Base-by-base conservation (phyloP, 345 rosid genomes). In the Hibiscus mutabilis region DNA sequence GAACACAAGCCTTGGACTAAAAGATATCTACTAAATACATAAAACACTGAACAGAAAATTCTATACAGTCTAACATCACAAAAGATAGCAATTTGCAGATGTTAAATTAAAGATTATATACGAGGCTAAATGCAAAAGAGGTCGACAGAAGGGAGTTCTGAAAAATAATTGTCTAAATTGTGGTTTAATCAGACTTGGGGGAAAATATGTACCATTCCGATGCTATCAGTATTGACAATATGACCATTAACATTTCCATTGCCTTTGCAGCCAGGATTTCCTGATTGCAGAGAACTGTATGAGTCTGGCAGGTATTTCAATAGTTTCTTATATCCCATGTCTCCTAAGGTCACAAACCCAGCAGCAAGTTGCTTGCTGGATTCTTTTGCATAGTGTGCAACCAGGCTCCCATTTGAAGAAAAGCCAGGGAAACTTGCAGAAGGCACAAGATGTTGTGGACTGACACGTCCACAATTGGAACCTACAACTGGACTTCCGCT, bases 341-440 rank as follows among this genome's bases (percentile, higher is more conserved):
- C 97, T 55, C 99, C 97, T n/a, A 91, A 79, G 66, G 79, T 87
- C 82, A 81, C 87, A 47, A 95, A 89, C 79, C 96, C 97, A 75
- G 93, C 73, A 66, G 96, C 99, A 44, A 95, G 88, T 70, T 92
- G 99, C 79, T 83, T 95, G 79, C 97, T 86, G 6, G 99, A 89
- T 73, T 90, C 97, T 79, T 80, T 92, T 70, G 99, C 99, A 79
- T 86, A 84, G 35, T 85, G 91, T 16, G 91, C 86, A 74, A 90
- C 87, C 70, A 77, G 68, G 77, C 84, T 84, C 35, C 92, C 83
- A 61, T 85, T 88, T 63, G 92, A 80, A 76, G 80, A 29, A 73
- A 69, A 69, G 51, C 86, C 85, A 74, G 90, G 66, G 80, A 80
- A 82, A 73, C 83, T 85, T 3, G 78, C 79, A 47, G 93, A 85